Base-by-base conservation (phyloP, 1,139 yeast genomes). In the Hansenula anomala region DNA sequence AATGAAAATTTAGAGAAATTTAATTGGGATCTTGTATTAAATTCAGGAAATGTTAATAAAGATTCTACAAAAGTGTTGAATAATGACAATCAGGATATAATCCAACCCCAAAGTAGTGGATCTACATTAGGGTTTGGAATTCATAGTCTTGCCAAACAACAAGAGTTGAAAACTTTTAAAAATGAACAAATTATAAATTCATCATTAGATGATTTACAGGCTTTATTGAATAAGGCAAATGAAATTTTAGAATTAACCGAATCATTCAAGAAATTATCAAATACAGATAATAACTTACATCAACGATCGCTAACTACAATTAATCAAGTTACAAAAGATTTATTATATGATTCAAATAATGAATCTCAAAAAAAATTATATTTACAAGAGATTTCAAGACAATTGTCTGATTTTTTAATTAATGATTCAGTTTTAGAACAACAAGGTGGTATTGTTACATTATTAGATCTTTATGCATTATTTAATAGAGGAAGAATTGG, bases 171-270 rank as follows among this genome's bases (percentile, higher is more conserved):
- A 49, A 64, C 85, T 10, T 67, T 71, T 40, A 73, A 75, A 37
- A 84, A 82, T 46, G 87, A 85, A 42, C 56, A 70, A 17, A 70
- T 89, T 0, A 65, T 89, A 38, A 74, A 78, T 28, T 72, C 75
- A 26, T 89, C 96, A 0, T 63, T 90, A 30, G 84, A 81, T 39
- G 96, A 88, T 58, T 62, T 90, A 34, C 83, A 83, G 45, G 82
- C 83, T 33, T 65, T 90, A 37, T 81, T 88, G 82, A 71, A 78
- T 20, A 75, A 85, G 46, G 95, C 90, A 1, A 78, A 78, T 50
- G 95, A 89, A 41, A 72, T 90, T 36, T 75, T 82, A 32, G 66
- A 69, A 33, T 60, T 89, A 25, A 78, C 82, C 20, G 66, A 70
- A 36, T 62, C 75, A 33, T 71, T 77, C 58, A 67, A 49, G 20